Evolutionary conservation across 2,329 filamentous ascomycete species (phyloP).

Genomic region (Hortaea werneckii): DNA sequence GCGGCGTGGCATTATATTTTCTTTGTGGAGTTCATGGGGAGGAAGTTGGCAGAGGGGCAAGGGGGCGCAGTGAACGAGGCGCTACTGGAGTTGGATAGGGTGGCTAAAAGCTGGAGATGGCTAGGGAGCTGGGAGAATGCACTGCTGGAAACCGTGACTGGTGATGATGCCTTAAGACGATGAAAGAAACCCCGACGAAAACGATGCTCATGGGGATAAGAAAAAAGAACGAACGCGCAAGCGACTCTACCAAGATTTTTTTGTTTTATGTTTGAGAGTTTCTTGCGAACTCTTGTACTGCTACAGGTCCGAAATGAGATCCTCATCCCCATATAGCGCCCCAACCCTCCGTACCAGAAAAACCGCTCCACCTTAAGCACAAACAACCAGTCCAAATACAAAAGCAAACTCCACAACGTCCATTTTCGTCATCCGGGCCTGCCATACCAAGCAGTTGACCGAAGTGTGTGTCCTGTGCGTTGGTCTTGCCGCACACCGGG

Average conservation of each 20-base stretch:
- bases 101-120: constrained; percentile 55
- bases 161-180: not conserved
- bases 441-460: not conserved
- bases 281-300: constrained; percentile 3
- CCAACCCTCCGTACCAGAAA: not conserved
- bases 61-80: constrained; percentile 51
- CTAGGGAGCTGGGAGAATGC: constrained; percentile 25
- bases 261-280: too few species aligned
- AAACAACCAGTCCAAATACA: constrained; percentile 1
- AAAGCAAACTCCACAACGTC: constrained; percentile 6
- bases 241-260: too few species aligned
- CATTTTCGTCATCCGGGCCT: constrained; percentile 1
- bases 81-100: constrained; percentile 46
- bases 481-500: not conserved
- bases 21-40: constrained; percentile 78
- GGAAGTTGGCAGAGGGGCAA: constrained; percentile 39
- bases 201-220: not conserved
- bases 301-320: constrained; percentile 1
- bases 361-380: not conserved
- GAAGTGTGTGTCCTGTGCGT: not conserved
- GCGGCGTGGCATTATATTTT: constrained; percentile 86
- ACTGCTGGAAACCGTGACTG: constrained; percentile 3
- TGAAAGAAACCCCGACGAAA: not conserved
- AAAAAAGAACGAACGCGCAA: too few species aligned
- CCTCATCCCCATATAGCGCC: not conserved